A percentile compares a stretch with the other conserved stretches of the same genome.
Evolutionary conservation across 495 filamentous ascomycete species (phyloP).

Genomic region (Podospora sp.): DNA sequence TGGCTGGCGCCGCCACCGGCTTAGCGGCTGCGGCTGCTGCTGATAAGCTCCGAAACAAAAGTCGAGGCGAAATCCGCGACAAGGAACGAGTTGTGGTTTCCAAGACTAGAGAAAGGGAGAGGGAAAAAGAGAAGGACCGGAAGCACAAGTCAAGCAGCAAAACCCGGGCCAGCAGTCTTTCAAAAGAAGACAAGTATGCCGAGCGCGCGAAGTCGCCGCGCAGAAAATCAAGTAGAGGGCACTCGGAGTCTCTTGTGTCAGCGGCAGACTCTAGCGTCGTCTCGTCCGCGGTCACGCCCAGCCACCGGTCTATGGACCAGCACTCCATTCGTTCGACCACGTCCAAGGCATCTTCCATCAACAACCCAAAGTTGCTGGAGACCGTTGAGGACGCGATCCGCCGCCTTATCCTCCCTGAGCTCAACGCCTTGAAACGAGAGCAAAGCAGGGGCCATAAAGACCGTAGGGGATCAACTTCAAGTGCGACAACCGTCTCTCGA

Average conservation of each 20-base stretch:
- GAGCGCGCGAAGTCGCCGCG: conserved; percentile 60
- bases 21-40: conserved; percentile 46
- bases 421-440: conserved; percentile 87
- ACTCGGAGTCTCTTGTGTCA: conserved; percentile 64
- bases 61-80: conserved; percentile 44
- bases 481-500: conserved; percentile 59
- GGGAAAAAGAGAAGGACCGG: conserved; percentile 45
- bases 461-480: conserved; percentile 63
- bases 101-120: conserved; percentile 38
- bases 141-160: conserved; percentile 55
- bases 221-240: conserved; percentile 63
- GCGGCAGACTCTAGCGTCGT: conserved; percentile 72
- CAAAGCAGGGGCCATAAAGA: conserved; percentile 63
- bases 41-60: conserved; percentile 52
- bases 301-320: conserved; percentile 70
- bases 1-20: conserved; percentile 40
- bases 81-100: conserved; percentile 29
- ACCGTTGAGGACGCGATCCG: conserved; percentile 96
- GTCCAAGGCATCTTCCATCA: conserved; percentile 80
- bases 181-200: conserved; percentile 56
- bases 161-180: conserved; percentile 62
- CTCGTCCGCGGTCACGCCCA: conserved; percentile 71
- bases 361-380: conserved; percentile 92
- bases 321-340: conserved; percentile 75
- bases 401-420: conserved; percentile 85